These are phyloP conservation scores for Lipomyces lipofer DNA, from an alignment of 805 yeast genomes.

Conservation along the genomic window DNA sequence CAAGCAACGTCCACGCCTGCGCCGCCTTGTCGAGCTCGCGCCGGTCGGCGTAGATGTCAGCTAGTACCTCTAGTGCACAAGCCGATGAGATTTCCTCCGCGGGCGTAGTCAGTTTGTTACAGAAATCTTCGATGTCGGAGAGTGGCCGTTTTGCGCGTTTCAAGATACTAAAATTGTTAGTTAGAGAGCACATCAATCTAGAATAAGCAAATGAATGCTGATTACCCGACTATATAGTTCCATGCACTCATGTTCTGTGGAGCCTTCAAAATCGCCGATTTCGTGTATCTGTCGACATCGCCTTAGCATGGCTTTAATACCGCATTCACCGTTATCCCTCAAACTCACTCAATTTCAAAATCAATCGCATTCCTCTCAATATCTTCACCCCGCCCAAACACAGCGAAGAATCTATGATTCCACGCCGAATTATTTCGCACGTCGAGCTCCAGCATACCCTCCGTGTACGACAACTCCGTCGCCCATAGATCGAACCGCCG, in stretches of 20 bases:
- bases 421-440: conserved; percentile 90
- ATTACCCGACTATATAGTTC: conserved; percentile 69
- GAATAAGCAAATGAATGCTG: neutral
- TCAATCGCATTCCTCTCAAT: conserved; percentile 16
- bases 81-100: conserved; percentile 45
- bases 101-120: conserved; percentile 45
- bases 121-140: conserved; percentile 48
- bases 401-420: conserved; percentile 75
- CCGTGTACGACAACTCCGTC: conserved; percentile 55
- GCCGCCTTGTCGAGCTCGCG: conserved; percentile 42
- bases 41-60: conserved; percentile 47
- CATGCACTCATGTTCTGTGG: conserved; percentile 86
- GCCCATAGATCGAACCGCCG: conserved; percentile 53
- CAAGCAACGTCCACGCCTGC: conserved; percentile 54
- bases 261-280: conserved; percentile 51
- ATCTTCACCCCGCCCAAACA: conserved; percentile 36
- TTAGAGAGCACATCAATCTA: neutral
- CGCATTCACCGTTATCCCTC: conserved; percentile 17
- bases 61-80: conserved; percentile 64
- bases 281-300: conserved; percentile 37
- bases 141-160: conserved; percentile 35
- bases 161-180: conserved; percentile 5
- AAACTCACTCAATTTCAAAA: conserved; percentile 52
- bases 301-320: neutral
- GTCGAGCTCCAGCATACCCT: conserved; percentile 55